Conservation (phyloP, 805 yeast genomes). For the Candida orba region DNA sequence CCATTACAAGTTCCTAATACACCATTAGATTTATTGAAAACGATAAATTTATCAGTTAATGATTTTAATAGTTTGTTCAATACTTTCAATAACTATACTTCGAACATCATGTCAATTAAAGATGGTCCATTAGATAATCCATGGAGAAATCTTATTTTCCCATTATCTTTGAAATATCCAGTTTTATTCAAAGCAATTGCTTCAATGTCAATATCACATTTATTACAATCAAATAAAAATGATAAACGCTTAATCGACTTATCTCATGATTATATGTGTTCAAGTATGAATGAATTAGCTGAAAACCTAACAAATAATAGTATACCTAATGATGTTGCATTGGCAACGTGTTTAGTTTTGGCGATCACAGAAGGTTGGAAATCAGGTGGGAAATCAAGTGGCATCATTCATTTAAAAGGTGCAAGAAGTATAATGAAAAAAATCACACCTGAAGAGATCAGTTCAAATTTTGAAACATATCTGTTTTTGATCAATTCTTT, state of each 20-base stretch:
- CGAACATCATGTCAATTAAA: conserved; percentile 53
- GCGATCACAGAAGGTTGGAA: conserved; percentile 69
- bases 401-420: conserved; percentile 62
- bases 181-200: conserved; percentile 57
- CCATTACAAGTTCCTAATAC: neutral
- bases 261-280: conserved; percentile 6
- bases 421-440: conserved; percentile 55
- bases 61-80: conserved; percentile 20
- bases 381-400: conserved; percentile 50
- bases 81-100: conserved; percentile 39
- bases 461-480: conserved; percentile 13
- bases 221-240: conserved; percentile 5
- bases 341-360: conserved; percentile 55
- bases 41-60: conserved; percentile 3
- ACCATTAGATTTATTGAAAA: neutral
- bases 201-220: conserved; percentile 59
- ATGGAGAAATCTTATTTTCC: conserved; percentile 53
- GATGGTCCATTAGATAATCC: conserved; percentile 63
- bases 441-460: conserved; percentile 15
- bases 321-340: conserved; percentile 57
- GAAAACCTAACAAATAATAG: conserved; percentile 41
- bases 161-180: conserved; percentile 46
- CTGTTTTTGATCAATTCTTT: conserved; percentile 37
- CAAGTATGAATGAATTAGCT: conserved; percentile 44
- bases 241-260: neutral